A percentile compares a stretch with the other conserved stretches of the same genome.
Conservation (phyloP, 352 stramenopile species). For the Globisporangium rhizosaccharum region DNA sequence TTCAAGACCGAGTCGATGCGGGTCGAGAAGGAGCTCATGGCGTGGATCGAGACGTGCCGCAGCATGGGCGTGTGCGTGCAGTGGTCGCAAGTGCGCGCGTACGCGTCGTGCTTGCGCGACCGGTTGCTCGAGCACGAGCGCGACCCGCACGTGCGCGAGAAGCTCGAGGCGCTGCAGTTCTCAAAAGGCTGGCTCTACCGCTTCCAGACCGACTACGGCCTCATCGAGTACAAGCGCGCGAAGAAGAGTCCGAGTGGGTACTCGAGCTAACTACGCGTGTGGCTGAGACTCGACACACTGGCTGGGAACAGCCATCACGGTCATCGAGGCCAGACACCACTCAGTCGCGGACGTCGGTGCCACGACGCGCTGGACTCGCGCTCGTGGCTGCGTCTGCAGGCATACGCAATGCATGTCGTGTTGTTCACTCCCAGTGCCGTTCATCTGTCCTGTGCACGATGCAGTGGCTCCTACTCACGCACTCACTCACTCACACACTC, state of each 20-base stretch:
- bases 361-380: no score
- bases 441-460: no score
- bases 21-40: slow-evolving; percentile 2
- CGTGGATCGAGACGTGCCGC: slow-evolving; percentile 2
- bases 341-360: no score
- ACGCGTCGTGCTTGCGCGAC: slow-evolving; percentile 4
- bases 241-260: background rate
- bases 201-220: slow-evolving; percentile 3
- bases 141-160: slow-evolving; percentile 6
- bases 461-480: no score
- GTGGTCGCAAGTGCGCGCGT: slow-evolving; percentile 6
- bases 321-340: no score
- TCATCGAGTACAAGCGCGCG: background rate
- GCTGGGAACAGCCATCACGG: no score
- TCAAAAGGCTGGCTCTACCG: slow-evolving; percentile 5
- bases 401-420: no score
- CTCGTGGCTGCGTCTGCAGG: no score
- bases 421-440: no score
- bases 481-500: no score
- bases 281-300: no score
- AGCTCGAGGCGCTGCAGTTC: slow-evolving; percentile 8
- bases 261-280: no score
- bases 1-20: slow-evolving; percentile 2
- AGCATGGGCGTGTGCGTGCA: background rate
- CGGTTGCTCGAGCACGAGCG: slow-evolving; percentile 2